phyloP scores from a whole-genome alignment of 345 rosid species.

The Jatropha curcas region DNA sequence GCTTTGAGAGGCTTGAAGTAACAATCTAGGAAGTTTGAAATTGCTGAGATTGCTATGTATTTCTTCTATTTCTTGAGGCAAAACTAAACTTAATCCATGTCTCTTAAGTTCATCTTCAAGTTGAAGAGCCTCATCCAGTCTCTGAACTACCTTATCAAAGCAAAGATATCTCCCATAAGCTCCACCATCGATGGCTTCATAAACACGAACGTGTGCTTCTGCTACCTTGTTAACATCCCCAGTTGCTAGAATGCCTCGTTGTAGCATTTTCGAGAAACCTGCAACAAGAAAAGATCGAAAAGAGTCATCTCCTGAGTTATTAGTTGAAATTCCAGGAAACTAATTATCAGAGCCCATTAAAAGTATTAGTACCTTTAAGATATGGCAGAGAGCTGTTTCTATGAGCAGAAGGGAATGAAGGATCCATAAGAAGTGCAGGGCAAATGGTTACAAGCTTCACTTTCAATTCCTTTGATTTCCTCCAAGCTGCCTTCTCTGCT shows the following conservation, averaged over 20 bases:
- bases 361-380: constrained; percentile 50
- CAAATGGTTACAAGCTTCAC: constrained; percentile 40
- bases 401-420: constrained; percentile 30
- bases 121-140: constrained; percentile 27
- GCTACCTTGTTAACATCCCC: constrained; percentile 36
- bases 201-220: constrained; percentile 37
- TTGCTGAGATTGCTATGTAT: constrained; percentile 25
- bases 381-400: constrained; percentile 26
- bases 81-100: constrained; percentile 8
- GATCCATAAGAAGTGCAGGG: constrained; percentile 41
- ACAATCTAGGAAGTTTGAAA: constrained; percentile 29
- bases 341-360: too few species aligned
- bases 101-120: constrained; percentile 28
- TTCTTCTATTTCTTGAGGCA: constrained; percentile 14
- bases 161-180: constrained; percentile 40
- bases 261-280: constrained; percentile 38
- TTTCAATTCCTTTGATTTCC: constrained; percentile 37
- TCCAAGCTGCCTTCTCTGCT: constrained; percentile 47
- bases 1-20: constrained; percentile 21
- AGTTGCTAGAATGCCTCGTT: constrained; percentile 29
- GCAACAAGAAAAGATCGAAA: not conserved
- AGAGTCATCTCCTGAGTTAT: not conserved
- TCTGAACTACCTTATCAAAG: constrained; percentile 28
- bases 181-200: constrained; percentile 40
- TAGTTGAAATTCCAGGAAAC: too few species aligned